These are phyloP conservation scores for Dactylellina drechsleri DNA, from an alignment of 2,329 filamentous ascomycete species.

Conservation along the genomic window DNA sequence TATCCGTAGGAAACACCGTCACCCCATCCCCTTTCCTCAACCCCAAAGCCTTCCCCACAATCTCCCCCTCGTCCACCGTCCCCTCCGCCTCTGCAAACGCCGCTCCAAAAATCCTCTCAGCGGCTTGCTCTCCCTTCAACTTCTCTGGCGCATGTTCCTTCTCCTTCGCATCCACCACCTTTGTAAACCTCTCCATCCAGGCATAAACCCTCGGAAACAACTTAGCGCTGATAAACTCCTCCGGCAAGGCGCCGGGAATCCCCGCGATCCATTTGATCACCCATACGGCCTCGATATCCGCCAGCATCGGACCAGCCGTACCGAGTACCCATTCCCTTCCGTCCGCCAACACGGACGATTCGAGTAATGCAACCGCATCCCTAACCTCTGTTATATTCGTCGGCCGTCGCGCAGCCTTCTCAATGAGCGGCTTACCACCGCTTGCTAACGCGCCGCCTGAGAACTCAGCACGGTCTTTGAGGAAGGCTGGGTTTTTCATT, in stretches of 20 bases:
- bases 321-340: conserved; percentile 73
- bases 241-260: conserved; percentile 69
- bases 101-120: conserved; percentile 63
- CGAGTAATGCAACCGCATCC: conserved; percentile 69
- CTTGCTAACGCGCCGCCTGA: conserved; percentile 60
- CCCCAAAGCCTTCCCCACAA: conserved; percentile 67
- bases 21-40: conserved; percentile 69
- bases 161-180: conserved; percentile 63
- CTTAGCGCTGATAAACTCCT: conserved; percentile 66
- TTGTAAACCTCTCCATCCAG: conserved; percentile 73
- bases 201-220: conserved; percentile 71
- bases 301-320: conserved; percentile 67
- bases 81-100: conserved; percentile 62
- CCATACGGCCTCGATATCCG: conserved; percentile 77
- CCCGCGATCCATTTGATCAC: conserved; percentile 73
- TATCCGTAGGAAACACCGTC: conserved; percentile 72
- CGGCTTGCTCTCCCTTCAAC: conserved; percentile 69
- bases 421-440: background rate
- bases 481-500: conserved; percentile 70
- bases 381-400: conserved; percentile 69
- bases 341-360: conserved; percentile 72
- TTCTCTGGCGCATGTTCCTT: conserved; percentile 63
- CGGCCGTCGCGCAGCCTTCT: conserved; percentile 57
- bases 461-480: conserved; percentile 68
- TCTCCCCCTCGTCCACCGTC: conserved; percentile 65